These are phyloP conservation scores for Pythium monospermum DNA, from an alignment of 352 stramenopile species.

Conservation along the genomic window DNA sequence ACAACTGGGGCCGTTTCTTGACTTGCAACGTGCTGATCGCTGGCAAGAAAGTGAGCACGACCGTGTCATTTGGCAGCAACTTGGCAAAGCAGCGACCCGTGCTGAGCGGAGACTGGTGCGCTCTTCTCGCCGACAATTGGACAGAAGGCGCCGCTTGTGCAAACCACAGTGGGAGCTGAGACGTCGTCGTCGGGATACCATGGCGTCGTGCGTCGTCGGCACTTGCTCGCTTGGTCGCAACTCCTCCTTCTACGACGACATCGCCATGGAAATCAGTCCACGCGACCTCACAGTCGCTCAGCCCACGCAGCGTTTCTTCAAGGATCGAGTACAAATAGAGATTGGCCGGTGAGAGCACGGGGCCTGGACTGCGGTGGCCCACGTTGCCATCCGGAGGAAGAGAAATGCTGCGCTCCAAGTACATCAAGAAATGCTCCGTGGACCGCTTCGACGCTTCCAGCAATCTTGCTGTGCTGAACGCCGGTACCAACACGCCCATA, in stretches of 20 bases:
- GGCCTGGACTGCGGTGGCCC: neutral
- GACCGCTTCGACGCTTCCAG: constrained; percentile 56
- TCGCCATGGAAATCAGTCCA: constrained; percentile 56
- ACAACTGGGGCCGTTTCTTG: constrained; percentile 25
- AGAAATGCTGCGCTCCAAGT: constrained; percentile 39
- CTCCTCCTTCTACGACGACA: too few species aligned
- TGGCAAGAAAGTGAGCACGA: constrained; percentile 78
- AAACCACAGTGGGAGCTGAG: constrained; percentile 72
- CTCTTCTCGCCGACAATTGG: too few species aligned
- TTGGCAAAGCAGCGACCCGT: constrained; percentile 86
- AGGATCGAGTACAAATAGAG: constrained; percentile 86
- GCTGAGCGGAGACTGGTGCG: constrained; percentile 26
- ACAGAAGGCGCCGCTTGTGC: constrained; percentile 22
- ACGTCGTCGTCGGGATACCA: constrained; percentile 25
- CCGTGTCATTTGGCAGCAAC: constrained; percentile 56
- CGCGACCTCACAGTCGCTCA: constrained; percentile 82
- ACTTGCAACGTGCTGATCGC: constrained; percentile 52
- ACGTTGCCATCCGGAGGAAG: constrained; percentile 3
- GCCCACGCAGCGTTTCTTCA: constrained; percentile 58
- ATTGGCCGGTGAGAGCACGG: constrained; percentile 56
- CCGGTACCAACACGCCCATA: too few species aligned
- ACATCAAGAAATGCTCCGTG: constrained; percentile 84
- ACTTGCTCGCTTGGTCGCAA: too few species aligned
- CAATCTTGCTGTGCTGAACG: constrained; percentile 82
- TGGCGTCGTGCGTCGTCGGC: neutral